Base-by-base conservation (phyloP, 2,329 filamentous ascomycete genomes). In the Xylaria multiplex region DNA sequence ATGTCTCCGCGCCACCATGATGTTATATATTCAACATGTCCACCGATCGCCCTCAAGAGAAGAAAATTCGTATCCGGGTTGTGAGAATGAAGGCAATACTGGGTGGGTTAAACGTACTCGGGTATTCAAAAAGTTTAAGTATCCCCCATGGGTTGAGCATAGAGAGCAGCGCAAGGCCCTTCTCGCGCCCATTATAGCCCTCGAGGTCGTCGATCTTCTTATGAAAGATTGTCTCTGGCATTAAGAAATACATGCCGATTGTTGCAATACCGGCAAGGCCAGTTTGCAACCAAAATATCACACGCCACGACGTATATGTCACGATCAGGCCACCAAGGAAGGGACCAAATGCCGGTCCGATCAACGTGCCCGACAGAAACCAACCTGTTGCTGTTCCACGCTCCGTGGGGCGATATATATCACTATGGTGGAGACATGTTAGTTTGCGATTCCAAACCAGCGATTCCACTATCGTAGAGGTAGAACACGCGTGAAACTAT, bases 281-380 rank as follows among this genome's bases (percentile, higher is more conserved):
- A 0, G 89, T 88, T 74, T 93, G 91, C 0, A 94, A 81, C 88
- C 90, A 93, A 79, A 93, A 93, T 59, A 93, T 92, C 48, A 86
- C 86, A 19, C 90, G 84, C 92, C 92, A 95, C 2, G 84, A 86
- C 6, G 84, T 83, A 77, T 88, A 93, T 0, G 91, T 93, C 16
- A 93, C 90, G 57, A 95, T 92, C 50, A 93, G 88, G 27, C 91
- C 92, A 61, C 91, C 88, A 9, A 93, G 9, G 72, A 93, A 91
- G 0, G 88, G 86, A 0, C 91, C 90, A 73, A 91, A 82, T 0
- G 88, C 89, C 6, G 91, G 91, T 0, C 91, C 91, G 52, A 93
- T 87, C 0, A 93, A 80, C 0, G 89, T 92, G 0, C 91, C 91
- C 0, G 85, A 87, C 45, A 93, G 69, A 72, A 93, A 93, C 88